Evolutionary conservation across 164 flowering plant genomes (phyloP).

Genomic region (Amborella trichopoda): DNA sequence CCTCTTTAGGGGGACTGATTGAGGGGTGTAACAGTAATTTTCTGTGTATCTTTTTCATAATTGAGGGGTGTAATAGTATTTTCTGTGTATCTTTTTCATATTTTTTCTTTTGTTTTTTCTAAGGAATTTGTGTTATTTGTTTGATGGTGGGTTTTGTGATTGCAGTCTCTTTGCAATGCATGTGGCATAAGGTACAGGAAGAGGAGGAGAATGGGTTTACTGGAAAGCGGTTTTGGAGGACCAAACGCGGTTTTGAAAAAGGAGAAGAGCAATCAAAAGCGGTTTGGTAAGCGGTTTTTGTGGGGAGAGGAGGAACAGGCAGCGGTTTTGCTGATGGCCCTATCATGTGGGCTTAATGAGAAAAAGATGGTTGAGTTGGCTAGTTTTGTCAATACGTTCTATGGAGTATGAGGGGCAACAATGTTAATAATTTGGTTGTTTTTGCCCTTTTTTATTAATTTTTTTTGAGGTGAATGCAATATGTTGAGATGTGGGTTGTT

Average conservation of each 20-base stretch:
- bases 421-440: no score
- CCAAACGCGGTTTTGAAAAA: conserved; percentile 7
- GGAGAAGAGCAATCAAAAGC: conserved; percentile 18
- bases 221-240: conserved; percentile 26
- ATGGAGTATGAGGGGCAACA: no score
- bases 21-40: no score
- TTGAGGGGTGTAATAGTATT: no score
- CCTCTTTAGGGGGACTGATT: no score
- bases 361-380: no score
- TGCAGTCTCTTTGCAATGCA: conserved; percentile 78
- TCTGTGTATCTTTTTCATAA: no score
- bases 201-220: conserved; percentile 36
- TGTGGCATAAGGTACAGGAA: conserved; percentile 80
- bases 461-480: no score
- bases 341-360: conserved; percentile 73
- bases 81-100: no score
- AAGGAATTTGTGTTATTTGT: conserved; percentile 2
- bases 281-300: conserved; percentile 7
- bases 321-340: conserved; percentile 65
- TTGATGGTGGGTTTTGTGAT: neutral
- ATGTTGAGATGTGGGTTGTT: no score
- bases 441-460: no score
- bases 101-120: neutral
- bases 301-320: conserved; percentile 68
- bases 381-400: no score